Evolutionary conservation across 331 rosid genomes (phyloP), one percentile per base, ranked within the genome.

Genomic region (Rhamnella rubrinervis): DNA sequence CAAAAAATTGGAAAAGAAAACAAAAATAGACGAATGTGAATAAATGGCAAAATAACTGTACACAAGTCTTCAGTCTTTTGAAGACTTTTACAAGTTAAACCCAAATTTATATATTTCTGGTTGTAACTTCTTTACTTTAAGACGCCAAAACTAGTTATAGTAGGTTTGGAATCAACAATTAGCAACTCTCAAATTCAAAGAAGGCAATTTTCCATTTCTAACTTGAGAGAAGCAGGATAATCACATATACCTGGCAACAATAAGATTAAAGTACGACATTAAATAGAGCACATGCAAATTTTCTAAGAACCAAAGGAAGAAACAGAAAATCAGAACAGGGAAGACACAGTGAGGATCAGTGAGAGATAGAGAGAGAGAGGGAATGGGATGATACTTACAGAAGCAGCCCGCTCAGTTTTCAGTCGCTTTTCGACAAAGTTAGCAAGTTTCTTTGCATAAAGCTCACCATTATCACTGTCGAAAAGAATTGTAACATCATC

Each of bases 401-500:
- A 91, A 81, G 99, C 99, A 69, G 99, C 95, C 17, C 99, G 82
- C 77, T 95, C 99, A 59, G 97, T 85, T 84, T 91, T 95, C 83
- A 91, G 87, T 76, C 99, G 91, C 71, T 95, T 95, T 74, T 86
- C 90, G 4, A 95, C 91, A 68, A 95, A 95, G 85, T 89, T 95
- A 18, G 87, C 80, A 59, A 95, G 97, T 81, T 91, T 95, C 92
- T 91, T 87, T 23, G 95, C 61, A 73, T 91, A 95, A 73, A 95
- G 59, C 76, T 87, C 83, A 75, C 99, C 99, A 18, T 88, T 83
- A 71, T 91, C 97, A 72, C 99, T 95, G 85, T 79, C 40, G 55
- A 65, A 67, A 77, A 17, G 69, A 66, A 64, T 71, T 60, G 69
- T 70, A 61, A 65, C 62, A 23, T 65, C 75, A 55, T 77, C 14